These are phyloP conservation scores for Colletotrichum costaricense DNA, from an alignment of 2,329 filamentous ascomycete genomes.

Conservation along the genomic window DNA sequence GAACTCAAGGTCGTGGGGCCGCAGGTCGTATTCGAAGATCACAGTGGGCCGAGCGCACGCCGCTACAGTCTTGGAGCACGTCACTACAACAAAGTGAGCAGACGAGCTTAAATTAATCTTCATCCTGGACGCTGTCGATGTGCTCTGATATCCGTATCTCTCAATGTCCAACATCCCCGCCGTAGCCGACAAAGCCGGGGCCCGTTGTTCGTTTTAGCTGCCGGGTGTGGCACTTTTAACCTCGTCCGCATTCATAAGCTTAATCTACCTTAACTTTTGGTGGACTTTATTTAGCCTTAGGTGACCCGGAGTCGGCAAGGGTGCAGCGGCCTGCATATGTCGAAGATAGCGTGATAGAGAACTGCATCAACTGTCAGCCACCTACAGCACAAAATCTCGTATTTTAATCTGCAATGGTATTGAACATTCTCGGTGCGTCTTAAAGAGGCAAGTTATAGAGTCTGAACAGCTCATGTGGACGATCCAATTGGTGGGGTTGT, in stretches of 20 bases:
- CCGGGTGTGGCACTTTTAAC: background rate
- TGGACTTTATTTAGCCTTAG: background rate
- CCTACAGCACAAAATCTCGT: background rate
- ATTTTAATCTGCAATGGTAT: background rate
- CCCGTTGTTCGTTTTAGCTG: constrained; percentile 6
- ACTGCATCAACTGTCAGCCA: background rate
- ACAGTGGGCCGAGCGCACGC: constrained; percentile 1
- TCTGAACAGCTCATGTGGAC: background rate
- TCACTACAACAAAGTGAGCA: background rate
- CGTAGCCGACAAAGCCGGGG: background rate
- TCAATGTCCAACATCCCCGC: background rate
- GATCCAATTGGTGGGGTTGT: background rate
- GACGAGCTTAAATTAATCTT: background rate
- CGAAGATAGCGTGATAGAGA: background rate
- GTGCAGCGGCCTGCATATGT: background rate
- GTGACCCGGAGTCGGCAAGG: background rate
- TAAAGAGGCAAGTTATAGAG: background rate
- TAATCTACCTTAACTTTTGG: background rate
- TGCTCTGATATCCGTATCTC: background rate
- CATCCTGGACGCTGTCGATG: background rate
- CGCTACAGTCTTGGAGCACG: constrained; percentile 20
- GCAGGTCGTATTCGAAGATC: constrained; percentile 23
- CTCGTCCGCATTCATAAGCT: background rate
- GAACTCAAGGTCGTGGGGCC: constrained; percentile 24
- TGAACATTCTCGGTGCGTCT: background rate